Evolutionary conservation across 352 stramenopile genomes (phyloP), one percentile per base, ranked within the genome.

Genomic region (Pythium scleroteichum): DNA sequence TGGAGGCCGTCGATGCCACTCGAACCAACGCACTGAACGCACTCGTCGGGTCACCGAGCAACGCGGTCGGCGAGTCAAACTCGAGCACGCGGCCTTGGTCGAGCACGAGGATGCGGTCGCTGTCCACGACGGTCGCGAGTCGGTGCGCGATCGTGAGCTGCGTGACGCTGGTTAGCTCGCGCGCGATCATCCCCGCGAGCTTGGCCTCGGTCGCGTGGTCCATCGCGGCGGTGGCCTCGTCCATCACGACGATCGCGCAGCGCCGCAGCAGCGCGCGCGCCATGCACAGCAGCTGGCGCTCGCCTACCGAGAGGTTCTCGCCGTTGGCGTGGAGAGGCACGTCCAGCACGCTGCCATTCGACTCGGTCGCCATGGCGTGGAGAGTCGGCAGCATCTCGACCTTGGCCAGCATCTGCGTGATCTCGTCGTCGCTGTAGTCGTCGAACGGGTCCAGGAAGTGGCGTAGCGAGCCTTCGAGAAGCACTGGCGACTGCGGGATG

Each of bases 131-230:
- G 1, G 92, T 98, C 49, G 96, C 83, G 10, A 98, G 71, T 20
- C 95, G 72, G 68, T 98, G 94, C 8, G 95, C 94, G 62, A 99
- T 98, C 10, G 93, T 98, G 4, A 99, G 63, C 23, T 96, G 74
- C 20, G 94, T 98, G 19, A 79, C 78, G 27, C 87, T 68, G 8
- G 49, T 44, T 68, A 98, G 98, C 39, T 97, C 89, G 40, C 87
- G 61, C 33, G 85, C 73, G 51, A 97, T 91, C 50, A 86, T 92
- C 10, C 66, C 58, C 55, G 77, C 73, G 48, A 93, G 84, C 9
- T 75, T 62, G 17, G 59, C 7, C 73, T 97, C 88, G 20, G 71
- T 85, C 22, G 68, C 59, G 45, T 66, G 56, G 47, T 89, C 81
- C 29, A 89, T 83, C 19, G 75, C 79, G 16, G 81, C 78, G 1